Evolutionary conservation across 2,329 filamentous ascomycete genomes (phyloP), one percentile per base, ranked within the genome.

Genomic region (Colletotrichum scovillei): DNA sequence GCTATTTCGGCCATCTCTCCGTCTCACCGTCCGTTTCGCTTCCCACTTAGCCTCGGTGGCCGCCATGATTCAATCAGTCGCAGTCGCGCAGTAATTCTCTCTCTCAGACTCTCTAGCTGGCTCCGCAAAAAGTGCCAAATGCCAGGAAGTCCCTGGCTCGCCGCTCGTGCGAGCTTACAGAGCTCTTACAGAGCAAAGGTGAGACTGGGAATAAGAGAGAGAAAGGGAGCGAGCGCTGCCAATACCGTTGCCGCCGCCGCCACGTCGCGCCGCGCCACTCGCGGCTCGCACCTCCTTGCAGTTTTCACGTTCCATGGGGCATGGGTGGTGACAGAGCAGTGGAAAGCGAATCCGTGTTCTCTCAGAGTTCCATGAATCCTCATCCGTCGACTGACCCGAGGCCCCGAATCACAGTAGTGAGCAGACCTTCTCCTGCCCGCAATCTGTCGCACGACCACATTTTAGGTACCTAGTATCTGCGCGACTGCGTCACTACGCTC

Each of bases 361-460:
- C 58, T 38, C 16, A 49, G 16, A 22, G 19, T 22, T 49, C 42
- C 42, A 22, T 30, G 24, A 32, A 26, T n/a, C 57, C 16, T 9
- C 16, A 35, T 42, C 38, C 38, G 14, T 42, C 38, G 38, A 42
- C 38, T 42, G 16, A 42, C 16, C 38, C 38, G 38, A 42, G 16
- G 38, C 22, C 63, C 14, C 14, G n/a, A n/a, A 28, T 28, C 49
- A 32, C 9, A n/a, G 46, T 8, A 35, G 32, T 35, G 32, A 35
- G 32, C 26, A n/a, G n/a, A 14, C 30, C 46, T 35, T 49, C 19
- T 32, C 28, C 59, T 52, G 19, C 35, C 5, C 12, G 22, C 58
- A 12, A 38, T 26, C 26, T 16, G 64, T 72, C 63, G 69, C 49
- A 62, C 63, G 32, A 56, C 56, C 63, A 16, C 49, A 56, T 67